Conservation (phyloP, 1,284 basidiomycete genomes). For the Malassezia dermatis region DNA sequence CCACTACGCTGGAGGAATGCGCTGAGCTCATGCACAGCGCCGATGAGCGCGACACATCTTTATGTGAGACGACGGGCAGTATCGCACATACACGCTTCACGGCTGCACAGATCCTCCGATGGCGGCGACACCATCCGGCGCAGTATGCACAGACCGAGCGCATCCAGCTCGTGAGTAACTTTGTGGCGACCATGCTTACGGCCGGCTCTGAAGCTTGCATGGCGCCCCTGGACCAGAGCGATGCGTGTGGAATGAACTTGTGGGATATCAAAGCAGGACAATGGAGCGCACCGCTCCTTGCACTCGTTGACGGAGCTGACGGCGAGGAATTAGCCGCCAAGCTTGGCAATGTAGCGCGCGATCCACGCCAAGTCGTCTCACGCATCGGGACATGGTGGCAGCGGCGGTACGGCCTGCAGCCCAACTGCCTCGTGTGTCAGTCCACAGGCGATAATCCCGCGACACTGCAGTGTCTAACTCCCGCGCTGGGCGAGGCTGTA, state of each 20-base stretch:
- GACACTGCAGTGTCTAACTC: conserved; percentile 62
- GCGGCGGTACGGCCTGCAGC: conserved; percentile 63
- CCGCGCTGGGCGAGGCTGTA: conserved; percentile 68
- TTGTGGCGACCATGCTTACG: conserved; percentile 67
- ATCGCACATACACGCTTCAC: conserved; percentile 80
- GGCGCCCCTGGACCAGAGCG: conserved; percentile 52
- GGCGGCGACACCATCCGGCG: conserved; percentile 54
- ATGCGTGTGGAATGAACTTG: conserved; percentile 85
- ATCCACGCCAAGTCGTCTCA: conserved; percentile 61
- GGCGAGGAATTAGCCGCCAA: conserved; percentile 61
- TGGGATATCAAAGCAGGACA: conserved; percentile 53
- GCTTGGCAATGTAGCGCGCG: conserved; percentile 64
- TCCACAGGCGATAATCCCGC: conserved; percentile 88
- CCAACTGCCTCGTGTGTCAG: conserved; percentile 68
- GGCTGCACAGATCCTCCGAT: conserved; percentile 69
- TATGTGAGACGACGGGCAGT: conserved; percentile 58
- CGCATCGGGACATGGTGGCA: conserved; percentile 63
- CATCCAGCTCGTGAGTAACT: conserved; percentile 72
- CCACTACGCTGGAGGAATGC: conserved; percentile 69
- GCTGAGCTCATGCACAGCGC: conserved; percentile 52
- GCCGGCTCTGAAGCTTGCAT: conserved; percentile 41
- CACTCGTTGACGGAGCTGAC: conserved; percentile 37
- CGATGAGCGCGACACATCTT: background rate
- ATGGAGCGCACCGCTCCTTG: conserved; percentile 31
- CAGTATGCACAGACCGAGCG: conserved; percentile 60